These are phyloP conservation scores for Dioszegia hungarica DNA, from an alignment of 768 basidiomycete species.

Conservation along the genomic window DNA sequence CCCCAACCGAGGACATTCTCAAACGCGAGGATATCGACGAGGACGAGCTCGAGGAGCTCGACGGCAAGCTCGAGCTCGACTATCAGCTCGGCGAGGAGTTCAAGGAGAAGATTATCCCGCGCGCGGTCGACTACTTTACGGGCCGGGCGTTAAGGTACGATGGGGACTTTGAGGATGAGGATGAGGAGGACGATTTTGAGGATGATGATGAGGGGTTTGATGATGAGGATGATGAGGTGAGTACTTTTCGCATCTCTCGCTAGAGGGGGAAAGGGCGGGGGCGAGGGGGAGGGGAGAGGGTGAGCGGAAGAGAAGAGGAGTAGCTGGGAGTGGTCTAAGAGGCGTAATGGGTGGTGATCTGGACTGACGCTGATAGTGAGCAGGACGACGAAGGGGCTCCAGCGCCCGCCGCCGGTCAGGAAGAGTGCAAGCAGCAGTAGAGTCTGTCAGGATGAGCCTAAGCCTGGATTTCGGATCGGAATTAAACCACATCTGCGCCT, in stretches of 20 bases:
- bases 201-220: not conserved
- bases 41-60: constrained; percentile 81
- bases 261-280: not conserved
- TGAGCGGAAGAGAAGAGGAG: too few relatives aligned
- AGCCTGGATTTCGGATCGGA: too few relatives aligned
- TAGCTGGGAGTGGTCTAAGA: too few relatives aligned
- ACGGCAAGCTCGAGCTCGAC: constrained; percentile 90
- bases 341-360: too few relatives aligned
- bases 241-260: not conserved
- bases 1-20: constrained; percentile 64
- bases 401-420: constrained; percentile 10
- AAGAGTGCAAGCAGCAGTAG: constrained; percentile 39
- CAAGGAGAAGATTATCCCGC: constrained; percentile 96
- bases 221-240: constrained; percentile 34
- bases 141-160: constrained; percentile 88
- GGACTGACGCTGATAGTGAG: constrained; percentile 4
- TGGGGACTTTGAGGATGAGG: constrained; percentile 44
- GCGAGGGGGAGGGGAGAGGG: too few relatives aligned
- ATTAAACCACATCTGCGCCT: not conserved
- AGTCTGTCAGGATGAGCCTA: too few relatives aligned
- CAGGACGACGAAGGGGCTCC: constrained; percentile 15
- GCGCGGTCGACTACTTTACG: constrained; percentile 94
- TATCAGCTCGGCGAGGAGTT: constrained; percentile 98
- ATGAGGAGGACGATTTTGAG: constrained; percentile 48
- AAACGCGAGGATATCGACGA: constrained; percentile 67